Percentiles rank a stretch among this genome's conserved stretches.
Evolutionary conservation across 164 flowering plant genomes (phyloP).

Genomic region (Aristolochia fimbriata): DNA sequence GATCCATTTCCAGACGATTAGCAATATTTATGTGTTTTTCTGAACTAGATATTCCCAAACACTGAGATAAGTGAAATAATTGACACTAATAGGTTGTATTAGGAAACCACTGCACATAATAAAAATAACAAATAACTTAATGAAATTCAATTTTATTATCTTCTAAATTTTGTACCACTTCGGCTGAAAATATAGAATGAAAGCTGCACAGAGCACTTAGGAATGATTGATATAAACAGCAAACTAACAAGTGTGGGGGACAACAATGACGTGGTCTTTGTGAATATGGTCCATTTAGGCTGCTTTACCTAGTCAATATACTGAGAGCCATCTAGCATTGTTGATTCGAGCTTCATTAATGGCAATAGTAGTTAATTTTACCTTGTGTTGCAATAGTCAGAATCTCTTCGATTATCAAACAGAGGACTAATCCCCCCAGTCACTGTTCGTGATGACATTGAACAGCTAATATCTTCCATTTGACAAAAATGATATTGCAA

Average conservation of each 20-base stretch:
- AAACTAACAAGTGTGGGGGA: too few relatives aligned
- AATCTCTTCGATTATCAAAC: not conserved
- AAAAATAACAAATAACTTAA: not conserved
- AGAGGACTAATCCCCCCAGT: slow-evolving; percentile 3
- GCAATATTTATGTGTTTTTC: not conserved
- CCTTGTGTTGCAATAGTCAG: slow-evolving; percentile 7
- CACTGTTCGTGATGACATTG: slow-evolving; percentile 5
- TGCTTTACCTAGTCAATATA: not conserved
- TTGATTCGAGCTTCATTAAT: not conserved
- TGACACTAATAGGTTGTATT: not conserved
- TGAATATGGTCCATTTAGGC: not conserved
- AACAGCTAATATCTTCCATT: slow-evolving; percentile 5
- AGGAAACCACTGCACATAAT: not conserved
- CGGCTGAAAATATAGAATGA: not conserved
- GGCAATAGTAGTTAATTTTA: not conserved
- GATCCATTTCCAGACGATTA: not conserved
- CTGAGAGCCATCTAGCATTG: not conserved
- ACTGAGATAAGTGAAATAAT: not conserved
- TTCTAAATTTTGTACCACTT: not conserved
- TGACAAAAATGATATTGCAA: slow-evolving; percentile 1
- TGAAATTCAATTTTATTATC: not conserved
- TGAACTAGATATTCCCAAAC: not conserved
- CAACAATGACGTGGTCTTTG: not conserved
- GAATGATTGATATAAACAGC: too few relatives aligned
- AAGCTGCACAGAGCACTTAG: too few relatives aligned